Base-by-base conservation (phyloP, 805 yeast species). In the Lachancea meyersii region DNA sequence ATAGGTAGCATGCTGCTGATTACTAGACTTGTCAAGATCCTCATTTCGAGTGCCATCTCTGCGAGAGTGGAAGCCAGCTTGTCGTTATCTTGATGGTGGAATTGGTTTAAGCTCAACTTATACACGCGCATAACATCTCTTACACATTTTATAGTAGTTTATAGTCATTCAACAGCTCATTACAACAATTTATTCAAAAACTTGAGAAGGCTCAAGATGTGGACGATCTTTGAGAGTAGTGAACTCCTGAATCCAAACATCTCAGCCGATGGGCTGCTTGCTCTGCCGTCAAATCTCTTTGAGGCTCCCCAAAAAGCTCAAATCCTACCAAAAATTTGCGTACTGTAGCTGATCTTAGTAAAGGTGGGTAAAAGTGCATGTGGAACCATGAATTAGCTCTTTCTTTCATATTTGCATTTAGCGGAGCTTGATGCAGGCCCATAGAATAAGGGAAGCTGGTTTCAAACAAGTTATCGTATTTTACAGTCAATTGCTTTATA, bases 361-460 rank as follows among this genome's bases (percentile, higher is more conserved):
- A 68, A 6, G 91, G 91, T 34, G 91, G 89, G 57, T 83, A 82
- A 63, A 82, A 82, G 61, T 82, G 87, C 73, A 82, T 76, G 52
- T 82, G 85, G 60, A 83, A 77, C 67, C 76, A 77, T 69, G 76
- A 69, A 22, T 68, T 58, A 16, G 64, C 57, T 14, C 73, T 53
- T 42, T 70, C 71, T 36, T 67, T 73, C n/a, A 62, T 68, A 1
- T 64, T 58, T 11, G 71, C 61, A 38, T 68, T 65, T 28, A 80
- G 67, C 35, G 84, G 85, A 7, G 86, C 82, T 62, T 83, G 91
- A 61, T 82, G 91, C 14, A 83, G 61, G 13, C 91, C 91, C 89
- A 83, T 82, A 0, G 87, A 81, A 62, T 82, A 83, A 2, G 89
- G 89, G 69, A 83, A 82, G 23, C 77, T 73, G 4, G 85, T 76